Base-by-base conservation (phyloP, 805 yeast genomes). In the Wickerhamomyces hampshirensis region DNA sequence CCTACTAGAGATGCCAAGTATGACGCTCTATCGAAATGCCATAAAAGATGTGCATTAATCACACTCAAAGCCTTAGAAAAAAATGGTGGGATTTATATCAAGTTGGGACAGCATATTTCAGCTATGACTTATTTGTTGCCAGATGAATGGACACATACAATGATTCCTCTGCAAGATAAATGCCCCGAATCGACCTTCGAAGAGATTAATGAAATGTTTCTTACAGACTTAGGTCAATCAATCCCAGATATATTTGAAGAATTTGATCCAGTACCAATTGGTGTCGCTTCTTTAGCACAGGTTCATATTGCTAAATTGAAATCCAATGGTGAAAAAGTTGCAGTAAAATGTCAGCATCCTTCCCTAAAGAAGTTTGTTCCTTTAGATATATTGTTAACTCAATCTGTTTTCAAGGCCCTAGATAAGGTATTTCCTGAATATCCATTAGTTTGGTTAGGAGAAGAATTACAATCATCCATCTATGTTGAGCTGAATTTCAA, bases 291-390 rank as follows among this genome's bases (percentile, higher is more conserved):
- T 1, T 67, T 93, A 46, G 98, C 98, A 0, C 99, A 93, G 55
- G 99, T 93, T 5, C 98, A 93, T 61, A 63, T 68, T 17, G 99
- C 94, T 0, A 70, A 59, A 2, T 55, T 89, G 36, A 70, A 64
- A 38, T 30, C 32, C 13, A 70, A 69, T 1, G 85, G 84, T 2
- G 71, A 79, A 41, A 75, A 69, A 50, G 98, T 91, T 3, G 98
- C 98, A 1, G 95, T 93, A 16, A 93, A 93, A 54, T 73, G 91
- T 28, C 98, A 93, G 59, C 98, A 89, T 58, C 98, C 98, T 0
- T 73, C 86, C 3, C 65, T 93, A 36, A 73, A 77, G 31, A 84
- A 83, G 49, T 93, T 84, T 62, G 95, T 93, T 8, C 98, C 98
- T 0, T 60, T 93, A 17, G 99, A 93, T 61, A 78, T 93, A 2